Evolutionary conservation across 352 stramenopile species (phyloP).

Genomic region (Pythium sp.): DNA sequence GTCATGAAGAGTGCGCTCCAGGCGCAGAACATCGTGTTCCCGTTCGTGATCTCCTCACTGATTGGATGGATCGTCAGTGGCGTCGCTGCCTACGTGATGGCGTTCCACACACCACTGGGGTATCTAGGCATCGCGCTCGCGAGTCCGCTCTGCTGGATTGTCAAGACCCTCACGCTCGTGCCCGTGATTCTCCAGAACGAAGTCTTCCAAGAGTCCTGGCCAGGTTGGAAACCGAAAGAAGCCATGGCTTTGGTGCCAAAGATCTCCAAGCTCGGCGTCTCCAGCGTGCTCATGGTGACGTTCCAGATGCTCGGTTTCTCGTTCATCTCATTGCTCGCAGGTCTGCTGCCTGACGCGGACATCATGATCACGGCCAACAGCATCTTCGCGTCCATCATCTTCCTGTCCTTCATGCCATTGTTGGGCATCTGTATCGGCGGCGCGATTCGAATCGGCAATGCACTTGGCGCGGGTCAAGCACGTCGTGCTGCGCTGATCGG

Average conservation of each 20-base stretch:
- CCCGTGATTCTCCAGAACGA: not conserved
- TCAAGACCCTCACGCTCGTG: not conserved
- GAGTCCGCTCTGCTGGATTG: not conserved
- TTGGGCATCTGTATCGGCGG: not conserved
- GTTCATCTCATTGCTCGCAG: not conserved
- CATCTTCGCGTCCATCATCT: not conserved
- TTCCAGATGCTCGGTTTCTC: not conserved
- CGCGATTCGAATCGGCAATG: not conserved
- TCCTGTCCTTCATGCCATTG: not conserved
- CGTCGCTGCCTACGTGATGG: not conserved
- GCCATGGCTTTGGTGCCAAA: constrained; percentile 3
- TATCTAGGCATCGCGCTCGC: not conserved
- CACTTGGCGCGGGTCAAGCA: not conserved
- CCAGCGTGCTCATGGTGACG: not conserved
- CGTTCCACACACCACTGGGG: not conserved
- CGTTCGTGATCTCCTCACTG: not conserved
- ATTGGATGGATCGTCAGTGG: not conserved
- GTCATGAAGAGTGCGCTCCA: not conserved
- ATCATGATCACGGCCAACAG: not conserved
- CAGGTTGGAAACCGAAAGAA: constrained; percentile 22
- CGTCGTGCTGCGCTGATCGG: not conserved
- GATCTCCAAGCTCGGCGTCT: not conserved
- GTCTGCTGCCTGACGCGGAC: not conserved
- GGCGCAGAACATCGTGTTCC: not conserved
- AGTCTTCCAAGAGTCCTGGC: not conserved